phyloP scores from a whole-genome alignment of 345 rosid species.

The Lumnitzera littorea region DNA sequence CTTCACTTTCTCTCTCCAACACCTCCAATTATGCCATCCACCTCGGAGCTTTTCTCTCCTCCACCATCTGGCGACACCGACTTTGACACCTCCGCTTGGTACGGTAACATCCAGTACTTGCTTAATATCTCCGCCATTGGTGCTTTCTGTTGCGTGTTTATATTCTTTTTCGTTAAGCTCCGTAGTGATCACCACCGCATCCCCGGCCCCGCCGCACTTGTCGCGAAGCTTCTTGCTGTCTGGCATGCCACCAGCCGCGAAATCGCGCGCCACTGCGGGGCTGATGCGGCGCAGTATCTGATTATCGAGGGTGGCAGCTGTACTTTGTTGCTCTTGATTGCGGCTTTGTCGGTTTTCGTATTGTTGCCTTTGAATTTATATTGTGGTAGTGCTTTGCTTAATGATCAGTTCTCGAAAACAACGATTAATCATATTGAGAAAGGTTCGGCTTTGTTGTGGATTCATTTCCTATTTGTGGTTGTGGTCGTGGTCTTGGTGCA shows the following conservation, averaged over 20 bases:
- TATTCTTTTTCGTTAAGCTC: constrained; percentile 87
- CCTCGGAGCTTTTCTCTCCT: constrained; percentile 21
- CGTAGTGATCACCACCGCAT: constrained; percentile 90
- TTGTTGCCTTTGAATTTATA: constrained; percentile 77
- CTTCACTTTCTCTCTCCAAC: constrained; percentile 3
- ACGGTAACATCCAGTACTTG: constrained; percentile 88
- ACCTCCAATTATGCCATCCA: constrained; percentile 13
- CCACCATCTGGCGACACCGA: constrained; percentile 31
- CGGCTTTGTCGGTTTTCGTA: constrained; percentile 46
- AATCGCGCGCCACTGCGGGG: constrained; percentile 90
- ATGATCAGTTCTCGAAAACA: constrained; percentile 81
- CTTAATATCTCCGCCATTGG: constrained; percentile 84
- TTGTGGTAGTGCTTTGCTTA: constrained; percentile 63
- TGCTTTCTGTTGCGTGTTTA: constrained; percentile 67
- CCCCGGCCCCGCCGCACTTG: constrained; percentile 69
- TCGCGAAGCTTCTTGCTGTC: constrained; percentile 80
- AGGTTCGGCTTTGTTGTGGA: constrained; percentile 76
- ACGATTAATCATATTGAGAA: constrained; percentile 74
- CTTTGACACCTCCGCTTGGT: constrained; percentile 55
- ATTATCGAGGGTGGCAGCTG: constrained; percentile 92
- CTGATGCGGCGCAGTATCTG: constrained; percentile 91
- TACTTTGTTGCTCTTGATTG: constrained; percentile 41
- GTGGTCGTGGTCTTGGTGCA: constrained; percentile 54
- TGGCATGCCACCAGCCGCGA: constrained; percentile 90
- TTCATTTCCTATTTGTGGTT: constrained; percentile 71